These are phyloP conservation scores for Blastobotrys apis DNA, from an alignment of 1,139 yeast species.

Conservation along the genomic window DNA sequence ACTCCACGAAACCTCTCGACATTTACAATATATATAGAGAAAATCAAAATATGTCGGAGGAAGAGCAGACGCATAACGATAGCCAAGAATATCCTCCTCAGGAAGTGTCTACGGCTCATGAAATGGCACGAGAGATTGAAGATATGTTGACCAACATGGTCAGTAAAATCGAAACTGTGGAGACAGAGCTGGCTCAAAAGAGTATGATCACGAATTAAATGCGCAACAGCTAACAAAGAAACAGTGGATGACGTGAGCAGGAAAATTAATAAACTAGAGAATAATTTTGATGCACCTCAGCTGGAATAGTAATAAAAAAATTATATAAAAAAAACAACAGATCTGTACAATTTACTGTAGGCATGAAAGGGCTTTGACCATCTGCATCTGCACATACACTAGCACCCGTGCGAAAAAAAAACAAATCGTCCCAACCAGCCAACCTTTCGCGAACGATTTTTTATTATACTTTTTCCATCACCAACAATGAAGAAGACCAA, in stretches of 20 bases:
- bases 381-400: too few species aligned
- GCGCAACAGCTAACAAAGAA: neutral
- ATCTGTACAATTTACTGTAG: neutral
- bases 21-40: too few species aligned
- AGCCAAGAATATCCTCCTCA: too few species aligned
- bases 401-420: neutral
- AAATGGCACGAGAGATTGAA: conserved; percentile 21
- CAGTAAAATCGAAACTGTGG: conserved; percentile 15
- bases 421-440: neutral
- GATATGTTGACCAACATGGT: conserved; percentile 17
- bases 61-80: too few species aligned
- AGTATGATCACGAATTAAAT: conserved; percentile 13
- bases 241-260: conserved; percentile 16
- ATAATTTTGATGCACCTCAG: neutral
- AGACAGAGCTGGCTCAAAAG: conserved; percentile 18
- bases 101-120: conserved; percentile 18
- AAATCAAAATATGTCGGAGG: too few species aligned
- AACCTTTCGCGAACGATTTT: neutral
- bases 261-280: conserved; percentile 16
- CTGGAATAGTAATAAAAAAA: neutral
- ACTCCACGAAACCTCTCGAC: too few species aligned
- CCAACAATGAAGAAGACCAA: conserved; percentile 26
- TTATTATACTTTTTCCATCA: neutral
- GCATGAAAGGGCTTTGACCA: too few species aligned
- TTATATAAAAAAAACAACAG: neutral